phyloP scores from a whole-genome alignment of 1,139 yeast genomes.

The Suhomyces guaymorum region DNA sequence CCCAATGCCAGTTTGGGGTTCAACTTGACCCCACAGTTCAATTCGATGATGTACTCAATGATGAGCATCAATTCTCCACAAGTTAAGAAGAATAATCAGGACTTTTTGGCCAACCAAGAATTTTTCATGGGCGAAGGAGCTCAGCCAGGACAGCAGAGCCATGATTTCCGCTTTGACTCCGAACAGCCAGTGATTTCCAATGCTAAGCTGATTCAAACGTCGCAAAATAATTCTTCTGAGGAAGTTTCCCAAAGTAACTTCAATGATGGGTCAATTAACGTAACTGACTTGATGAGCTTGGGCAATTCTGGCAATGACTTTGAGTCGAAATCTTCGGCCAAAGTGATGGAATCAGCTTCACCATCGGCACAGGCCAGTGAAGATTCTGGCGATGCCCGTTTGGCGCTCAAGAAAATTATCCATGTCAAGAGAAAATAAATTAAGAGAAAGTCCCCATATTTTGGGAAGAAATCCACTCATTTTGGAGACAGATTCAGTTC shows the following conservation, averaged over 20 bases:
- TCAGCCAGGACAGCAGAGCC: slow-evolving; percentile 1
- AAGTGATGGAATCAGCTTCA: slow-evolving; percentile 4
- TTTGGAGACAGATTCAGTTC: too few relatives aligned
- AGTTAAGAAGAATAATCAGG: slow-evolving; percentile 20
- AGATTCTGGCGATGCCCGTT: slow-evolving; percentile 45
- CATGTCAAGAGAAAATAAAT: slow-evolving; percentile 32
- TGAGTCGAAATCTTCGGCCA: slow-evolving; percentile 3
- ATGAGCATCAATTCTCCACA: slow-evolving; percentile 41
- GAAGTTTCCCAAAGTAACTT: slow-evolving; percentile 2
- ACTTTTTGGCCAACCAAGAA: slow-evolving; percentile 34
- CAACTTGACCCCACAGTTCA: slow-evolving; percentile 48
- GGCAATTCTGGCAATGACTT: slow-evolving; percentile 8
- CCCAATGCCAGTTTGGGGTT: slow-evolving; percentile 30
- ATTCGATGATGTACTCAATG: slow-evolving; percentile 44
- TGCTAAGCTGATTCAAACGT: slow-evolving; percentile 5
- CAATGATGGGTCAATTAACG: slow-evolving; percentile 18
- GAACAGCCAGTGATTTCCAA: too few relatives aligned
- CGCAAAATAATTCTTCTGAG: too few relatives aligned
- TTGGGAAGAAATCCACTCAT: too few relatives aligned
- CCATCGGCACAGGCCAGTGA: slow-evolving; percentile 18
- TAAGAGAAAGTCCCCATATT: too few relatives aligned
- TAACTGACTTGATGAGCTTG: slow-evolving; percentile 24
- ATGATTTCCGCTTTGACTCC: slow-evolving; percentile 9
- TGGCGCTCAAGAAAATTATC: slow-evolving; percentile 43
- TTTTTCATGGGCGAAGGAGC: slow-evolving; percentile 25